phyloP scores from a whole-genome alignment of 768 basidiomycete genomes.

The Mycena belliarum region DNA sequence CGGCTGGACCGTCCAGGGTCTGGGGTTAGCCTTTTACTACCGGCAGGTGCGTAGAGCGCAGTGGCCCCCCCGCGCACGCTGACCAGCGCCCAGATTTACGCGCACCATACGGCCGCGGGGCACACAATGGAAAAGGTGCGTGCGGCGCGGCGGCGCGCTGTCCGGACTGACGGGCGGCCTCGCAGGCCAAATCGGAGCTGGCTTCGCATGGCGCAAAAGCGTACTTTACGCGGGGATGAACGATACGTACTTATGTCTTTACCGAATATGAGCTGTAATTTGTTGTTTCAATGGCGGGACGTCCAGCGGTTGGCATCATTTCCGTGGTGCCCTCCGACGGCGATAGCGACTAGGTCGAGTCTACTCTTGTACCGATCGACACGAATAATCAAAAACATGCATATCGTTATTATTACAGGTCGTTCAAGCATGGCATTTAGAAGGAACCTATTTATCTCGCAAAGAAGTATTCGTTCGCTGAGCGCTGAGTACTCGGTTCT shows the following conservation, averaged over 20 bases:
- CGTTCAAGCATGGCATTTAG: no score
- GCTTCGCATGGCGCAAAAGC: slow-evolving; percentile 84
- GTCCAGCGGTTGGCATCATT: no score
- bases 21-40: slow-evolving; percentile 81
- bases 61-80: slow-evolving; percentile 11
- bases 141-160: slow-evolving; percentile 6
- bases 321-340: no score
- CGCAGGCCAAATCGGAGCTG: slow-evolving; percentile 80
- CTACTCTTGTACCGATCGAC: no score
- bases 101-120: slow-evolving; percentile 78
- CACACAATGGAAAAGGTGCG: slow-evolving; percentile 85
- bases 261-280: not conserved
- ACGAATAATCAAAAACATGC: slow-evolving; percentile 5
- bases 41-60: slow-evolving; percentile 54
- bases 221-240: slow-evolving; percentile 82
- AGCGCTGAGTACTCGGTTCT: no score
- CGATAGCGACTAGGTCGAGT: no score
- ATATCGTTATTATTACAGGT: no score
- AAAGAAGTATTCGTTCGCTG: no score
- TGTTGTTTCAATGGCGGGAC: not conserved
- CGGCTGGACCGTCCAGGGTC: slow-evolving; percentile 86
- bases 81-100: slow-evolving; percentile 58
- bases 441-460: no score
- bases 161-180: slow-evolving; percentile 6
- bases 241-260: slow-evolving; percentile 6